phyloP scores from a whole-genome alignment of 2,329 filamentous ascomycete genomes.

The Calonectria naviculata region DNA sequence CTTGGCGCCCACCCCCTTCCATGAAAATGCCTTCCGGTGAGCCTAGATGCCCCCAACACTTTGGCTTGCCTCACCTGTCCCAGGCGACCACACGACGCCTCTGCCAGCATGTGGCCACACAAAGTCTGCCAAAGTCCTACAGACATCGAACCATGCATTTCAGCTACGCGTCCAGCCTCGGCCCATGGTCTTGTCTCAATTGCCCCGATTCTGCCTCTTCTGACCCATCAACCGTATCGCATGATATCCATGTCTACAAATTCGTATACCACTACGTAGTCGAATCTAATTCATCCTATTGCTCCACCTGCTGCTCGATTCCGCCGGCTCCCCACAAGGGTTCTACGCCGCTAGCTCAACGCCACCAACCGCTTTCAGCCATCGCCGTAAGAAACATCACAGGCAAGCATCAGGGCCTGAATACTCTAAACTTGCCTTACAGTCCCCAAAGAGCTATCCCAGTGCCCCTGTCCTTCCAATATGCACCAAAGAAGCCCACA shows the following conservation, averaged over 20 bases:
- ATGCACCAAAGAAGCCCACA: constrained; percentile 1
- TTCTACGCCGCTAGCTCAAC: constrained; percentile 5
- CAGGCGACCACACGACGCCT: not conserved
- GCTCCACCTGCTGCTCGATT: constrained; percentile 5
- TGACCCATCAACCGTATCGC: not conserved
- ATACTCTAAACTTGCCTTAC: constrained; percentile 12
- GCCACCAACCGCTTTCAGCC: constrained; percentile 3
- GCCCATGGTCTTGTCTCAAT: constrained; percentile 11
- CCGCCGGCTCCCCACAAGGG: not conserved
- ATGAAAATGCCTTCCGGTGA: not conserved
- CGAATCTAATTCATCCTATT: not conserved
- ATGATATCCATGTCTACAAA: constrained; percentile 13
- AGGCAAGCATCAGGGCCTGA: constrained; percentile 1
- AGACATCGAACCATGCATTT: constrained; percentile 4
- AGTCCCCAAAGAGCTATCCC: constrained; percentile 2
- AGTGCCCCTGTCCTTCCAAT: not conserved
- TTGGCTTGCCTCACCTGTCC: not conserved
- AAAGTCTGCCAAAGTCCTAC: not conserved
- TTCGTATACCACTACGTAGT: not conserved
- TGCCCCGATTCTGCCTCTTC: constrained; percentile 5
- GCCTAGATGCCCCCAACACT: not conserved
- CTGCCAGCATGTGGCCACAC: not conserved
- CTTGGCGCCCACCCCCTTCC: not conserved
- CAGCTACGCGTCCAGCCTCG: constrained; percentile 8
- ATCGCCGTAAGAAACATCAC: constrained; percentile 20